Base-by-base conservation (phyloP, 768 basidiomycete genomes). In the Hygrocybe coccinea region DNA sequence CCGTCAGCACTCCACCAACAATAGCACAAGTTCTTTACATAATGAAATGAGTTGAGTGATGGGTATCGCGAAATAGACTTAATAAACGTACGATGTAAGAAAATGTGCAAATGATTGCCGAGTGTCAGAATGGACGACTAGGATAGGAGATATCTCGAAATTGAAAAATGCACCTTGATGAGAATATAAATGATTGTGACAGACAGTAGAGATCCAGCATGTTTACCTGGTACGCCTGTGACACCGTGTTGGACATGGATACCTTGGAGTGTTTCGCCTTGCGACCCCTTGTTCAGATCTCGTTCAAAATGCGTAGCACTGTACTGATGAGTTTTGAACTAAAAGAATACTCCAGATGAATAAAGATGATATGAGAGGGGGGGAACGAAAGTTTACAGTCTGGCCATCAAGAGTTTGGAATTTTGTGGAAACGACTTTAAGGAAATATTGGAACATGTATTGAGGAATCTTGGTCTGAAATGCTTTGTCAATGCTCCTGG, bases 361-460 rank as follows among this genome's bases (percentile, higher is more conserved):
- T 33, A 24, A n/a, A n/a, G n/a, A 56, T 24, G 8, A 6, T 22
- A 43, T 45, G 11, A 19, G 41, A 52, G 14, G n/a, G 58, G 25
- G 6, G 19, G 7, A 46, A 21, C 19, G 50, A 53, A 45, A n/a
- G 72, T 82, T 41, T 65, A 89, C 88, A 9, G 73, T 67, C 62
- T 86, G 80, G 29, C 85, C 88, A 57, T 87, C 82, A 24, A 95
- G 75, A n/a, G 86, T 89, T 59, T 83, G 80, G 75, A 97, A 97
- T 66, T 89, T 87, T 2, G 95, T 99, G 6, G 93, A 92, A 38
- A 99, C 97, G 44, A 99, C 95, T 72, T 99, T 99, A 65, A 99
- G 79, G 84, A 97, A 98, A 72, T 98, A 95, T 67, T 98, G 93
- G 81, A 93, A 97, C 92, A 97, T 94, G 69, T 91, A 95, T 61